Evolutionary conservation across 768 basidiomycete species (phyloP), one percentile per base, ranked within the genome.

Genomic region (Boletus sp.): DNA sequence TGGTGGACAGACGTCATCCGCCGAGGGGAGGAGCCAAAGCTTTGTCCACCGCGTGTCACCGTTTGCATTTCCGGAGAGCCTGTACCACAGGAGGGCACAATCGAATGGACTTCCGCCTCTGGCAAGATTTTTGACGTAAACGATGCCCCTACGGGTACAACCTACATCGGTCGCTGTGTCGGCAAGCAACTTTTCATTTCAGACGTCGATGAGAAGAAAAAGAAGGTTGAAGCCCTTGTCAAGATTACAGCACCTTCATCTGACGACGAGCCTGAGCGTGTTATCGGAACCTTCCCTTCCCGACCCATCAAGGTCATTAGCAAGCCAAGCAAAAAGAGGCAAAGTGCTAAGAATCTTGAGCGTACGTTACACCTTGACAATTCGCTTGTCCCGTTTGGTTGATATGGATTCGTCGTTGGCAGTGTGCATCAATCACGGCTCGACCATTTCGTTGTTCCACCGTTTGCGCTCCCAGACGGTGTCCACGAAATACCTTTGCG

Each of bases 301-400:
- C 87, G 89, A 43, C 86, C 94, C n/a, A 98, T 98, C 79, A 95
- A 94, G 72, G 92, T 98, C 65, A 98, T 98, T 74, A 93, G 90
- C 74, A 98, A 98, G 72, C 96, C 96, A 5, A 93, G 90, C 76
- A 97, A 98, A 79, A 97, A 97, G 81, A 81, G 93, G 63, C 88
- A 93, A 72, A 92, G 88, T 67, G 90, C 88, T 43, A 96, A 96
- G 79, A 93, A 92, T 63, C 81, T 93, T 17, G 91, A 97, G 70
- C 75, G 93, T 95, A 69, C 77, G 94, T 80, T 33, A 48, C 19
- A 30, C 42, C 32, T 17, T 51, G 27, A 41, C 56, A 47, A 52
- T 61, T 51, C 49, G 46, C 23, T 51, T 42, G 41, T 46, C 54
- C 53, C 53, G 30, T 55, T 53, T 55, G 41, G 54, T 53, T 59